Percentiles rank a stretch among this genome's conserved stretches.
phyloP scores from a whole-genome alignment of 306 rosid genomes.

The Cyclanthera cordifolia region DNA sequence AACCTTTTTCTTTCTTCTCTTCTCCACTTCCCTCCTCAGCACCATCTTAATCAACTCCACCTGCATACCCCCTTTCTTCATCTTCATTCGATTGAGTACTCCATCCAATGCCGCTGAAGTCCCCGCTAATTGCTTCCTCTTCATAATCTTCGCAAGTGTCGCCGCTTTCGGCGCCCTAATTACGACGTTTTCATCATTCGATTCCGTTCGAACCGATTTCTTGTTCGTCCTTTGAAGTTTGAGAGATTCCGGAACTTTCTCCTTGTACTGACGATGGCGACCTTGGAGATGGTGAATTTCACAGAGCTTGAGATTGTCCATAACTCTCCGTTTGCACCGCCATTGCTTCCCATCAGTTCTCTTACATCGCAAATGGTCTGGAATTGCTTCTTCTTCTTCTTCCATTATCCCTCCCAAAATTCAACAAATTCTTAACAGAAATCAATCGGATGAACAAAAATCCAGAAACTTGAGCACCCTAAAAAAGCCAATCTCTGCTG shows the following conservation, averaged over 20 bases:
- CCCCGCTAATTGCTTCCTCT: constrained; percentile 35
- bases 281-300: constrained; percentile 85
- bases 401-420: too few relatives aligned
- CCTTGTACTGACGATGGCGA: constrained; percentile 64
- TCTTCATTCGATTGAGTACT: constrained; percentile 24
- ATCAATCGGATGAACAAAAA: constrained; percentile 1
- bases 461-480: background rate
- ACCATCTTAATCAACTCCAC: constrained; percentile 85
- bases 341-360: constrained; percentile 92
- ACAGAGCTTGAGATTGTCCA: constrained; percentile 73
- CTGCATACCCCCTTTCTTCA: constrained; percentile 45
- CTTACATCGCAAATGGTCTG: constrained; percentile 73
- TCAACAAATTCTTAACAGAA: background rate
- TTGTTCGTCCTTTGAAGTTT: constrained; percentile 53
- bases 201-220: constrained; percentile 21
- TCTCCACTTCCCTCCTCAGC: constrained; percentile 68
- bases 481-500: background rate
- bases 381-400: constrained; percentile 37
- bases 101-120: constrained; percentile 31
- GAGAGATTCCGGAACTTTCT: constrained; percentile 79
- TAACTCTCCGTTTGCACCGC: constrained; percentile 80
- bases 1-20: constrained; percentile 29
- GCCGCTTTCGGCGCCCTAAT: constrained; percentile 43
- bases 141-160: constrained; percentile 36
- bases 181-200: constrained; percentile 27